Evolutionary conservation across 192 early-diverging fungal species (phyloP).

Genomic region (Rhizophagus clarus): DNA sequence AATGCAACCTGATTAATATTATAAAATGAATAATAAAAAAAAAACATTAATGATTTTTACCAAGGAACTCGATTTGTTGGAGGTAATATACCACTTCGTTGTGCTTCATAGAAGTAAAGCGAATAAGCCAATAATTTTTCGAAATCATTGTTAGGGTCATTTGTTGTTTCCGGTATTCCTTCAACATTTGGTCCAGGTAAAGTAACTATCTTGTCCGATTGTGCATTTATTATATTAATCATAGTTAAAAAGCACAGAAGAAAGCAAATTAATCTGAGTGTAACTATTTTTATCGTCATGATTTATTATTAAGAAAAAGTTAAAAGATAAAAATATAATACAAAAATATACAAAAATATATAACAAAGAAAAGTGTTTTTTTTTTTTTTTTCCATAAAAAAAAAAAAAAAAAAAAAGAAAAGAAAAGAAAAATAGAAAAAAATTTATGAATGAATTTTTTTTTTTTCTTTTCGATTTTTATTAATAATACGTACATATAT

Average conservation of each 20-base stretch:
- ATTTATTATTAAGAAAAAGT: no score
- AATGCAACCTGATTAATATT: background rate
- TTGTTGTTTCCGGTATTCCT: background rate
- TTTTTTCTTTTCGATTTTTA: no score
- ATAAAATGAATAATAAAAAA: background rate
- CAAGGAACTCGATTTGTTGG: conserved; percentile 52
- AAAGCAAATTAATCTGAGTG: background rate
- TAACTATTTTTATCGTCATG: no score
- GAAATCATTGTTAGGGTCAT: background rate
- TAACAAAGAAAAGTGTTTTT: no score
- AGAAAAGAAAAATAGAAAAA: no score
- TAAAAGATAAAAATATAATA: no score
- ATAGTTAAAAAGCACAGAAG: background rate
- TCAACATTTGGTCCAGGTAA: background rate
- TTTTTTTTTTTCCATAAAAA: no score
- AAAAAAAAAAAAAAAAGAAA: no score
- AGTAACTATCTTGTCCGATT: background rate
- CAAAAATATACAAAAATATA: no score
- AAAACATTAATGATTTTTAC: background rate
- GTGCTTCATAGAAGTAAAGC: conserved; percentile 59
- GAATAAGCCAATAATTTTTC: conserved; percentile 45
- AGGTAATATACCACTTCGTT: conserved; percentile 52
- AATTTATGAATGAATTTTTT: no score
- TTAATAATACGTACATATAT: no score
- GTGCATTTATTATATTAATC: background rate